Evolutionary conservation across 2,329 filamentous ascomycete genomes (phyloP).

Genomic region (Aspergillus sp.): DNA sequence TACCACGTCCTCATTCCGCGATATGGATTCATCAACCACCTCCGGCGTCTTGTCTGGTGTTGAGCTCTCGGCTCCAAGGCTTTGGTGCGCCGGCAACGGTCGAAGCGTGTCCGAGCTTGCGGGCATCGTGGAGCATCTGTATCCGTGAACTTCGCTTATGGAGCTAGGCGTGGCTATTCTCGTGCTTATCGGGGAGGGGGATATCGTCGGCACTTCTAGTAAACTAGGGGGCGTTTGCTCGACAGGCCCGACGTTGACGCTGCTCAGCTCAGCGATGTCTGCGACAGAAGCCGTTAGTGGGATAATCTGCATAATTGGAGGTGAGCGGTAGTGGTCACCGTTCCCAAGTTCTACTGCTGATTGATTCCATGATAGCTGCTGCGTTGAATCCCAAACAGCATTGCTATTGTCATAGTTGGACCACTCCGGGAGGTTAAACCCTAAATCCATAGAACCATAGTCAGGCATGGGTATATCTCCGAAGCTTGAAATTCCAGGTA

Average conservation of each 20-base stretch:
- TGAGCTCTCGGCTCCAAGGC: neutral
- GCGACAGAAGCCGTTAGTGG: neutral
- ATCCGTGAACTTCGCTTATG: neutral
- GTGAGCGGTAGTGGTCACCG: neutral
- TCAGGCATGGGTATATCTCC: neutral
- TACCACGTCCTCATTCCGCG: neutral
- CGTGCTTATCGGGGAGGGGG: neutral
- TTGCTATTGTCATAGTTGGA: neutral
- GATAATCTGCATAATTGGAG: neutral
- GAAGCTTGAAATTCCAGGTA: neutral
- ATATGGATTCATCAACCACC: neutral
- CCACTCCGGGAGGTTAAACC: neutral
- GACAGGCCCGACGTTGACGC: neutral
- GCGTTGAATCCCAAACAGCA: neutral
- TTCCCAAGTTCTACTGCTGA: neutral
- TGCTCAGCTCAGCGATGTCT: neutral
- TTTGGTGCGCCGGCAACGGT: neutral
- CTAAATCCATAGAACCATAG: neutral
- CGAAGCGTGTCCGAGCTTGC: neutral
- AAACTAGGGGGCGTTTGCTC: neutral
- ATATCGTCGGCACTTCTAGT: neutral
- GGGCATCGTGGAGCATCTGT: neutral
- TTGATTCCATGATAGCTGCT: neutral
- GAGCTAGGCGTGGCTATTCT: neutral
- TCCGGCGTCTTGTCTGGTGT: neutral